Evolutionary conservation across 75 land plant genomes (phyloP).

Genomic region (Cunninghamia lanceolata): DNA sequence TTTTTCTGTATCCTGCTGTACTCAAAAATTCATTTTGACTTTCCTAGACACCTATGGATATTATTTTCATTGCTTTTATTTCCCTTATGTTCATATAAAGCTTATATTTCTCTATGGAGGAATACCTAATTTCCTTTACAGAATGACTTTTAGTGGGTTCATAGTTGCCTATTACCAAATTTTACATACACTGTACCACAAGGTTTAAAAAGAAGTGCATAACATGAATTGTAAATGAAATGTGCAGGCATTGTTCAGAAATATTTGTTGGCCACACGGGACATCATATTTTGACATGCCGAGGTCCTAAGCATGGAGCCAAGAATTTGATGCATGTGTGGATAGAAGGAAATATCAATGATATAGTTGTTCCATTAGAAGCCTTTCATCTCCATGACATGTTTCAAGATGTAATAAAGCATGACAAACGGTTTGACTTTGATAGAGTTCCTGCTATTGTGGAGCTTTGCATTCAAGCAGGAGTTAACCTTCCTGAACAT

Average conservation of each 20-base stretch:
- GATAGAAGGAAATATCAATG: conserved; percentile 52
- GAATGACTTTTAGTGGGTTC: background rate
- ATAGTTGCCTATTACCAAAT: background rate
- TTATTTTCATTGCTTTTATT: background rate
- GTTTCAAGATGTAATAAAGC: conserved; percentile 52
- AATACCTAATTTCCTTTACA: background rate
- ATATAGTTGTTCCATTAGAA: conserved; percentile 62
- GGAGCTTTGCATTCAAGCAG: conserved; percentile 77
- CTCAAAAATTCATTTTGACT: background rate
- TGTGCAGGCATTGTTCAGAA: conserved; percentile 64
- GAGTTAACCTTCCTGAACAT: conserved; percentile 45
- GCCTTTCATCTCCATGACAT: conserved; percentile 54
- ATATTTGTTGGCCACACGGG: conserved; percentile 62
- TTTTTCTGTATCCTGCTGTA: background rate
- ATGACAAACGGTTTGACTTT: conserved; percentile 59
- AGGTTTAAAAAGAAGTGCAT: background rate
- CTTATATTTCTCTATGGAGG: background rate
- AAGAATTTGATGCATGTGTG: conserved; percentile 51
- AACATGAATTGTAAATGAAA: background rate
- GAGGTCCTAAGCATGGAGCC: conserved; percentile 33
- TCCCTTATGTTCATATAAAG: background rate
- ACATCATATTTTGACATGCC: conserved; percentile 58
- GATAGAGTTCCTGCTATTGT: conserved; percentile 64
- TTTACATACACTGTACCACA: background rate
- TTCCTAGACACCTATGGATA: background rate